Evolutionary conservation across 1,139 yeast genomes (phyloP).

Genomic region (Geotrichum armillariae): DNA sequence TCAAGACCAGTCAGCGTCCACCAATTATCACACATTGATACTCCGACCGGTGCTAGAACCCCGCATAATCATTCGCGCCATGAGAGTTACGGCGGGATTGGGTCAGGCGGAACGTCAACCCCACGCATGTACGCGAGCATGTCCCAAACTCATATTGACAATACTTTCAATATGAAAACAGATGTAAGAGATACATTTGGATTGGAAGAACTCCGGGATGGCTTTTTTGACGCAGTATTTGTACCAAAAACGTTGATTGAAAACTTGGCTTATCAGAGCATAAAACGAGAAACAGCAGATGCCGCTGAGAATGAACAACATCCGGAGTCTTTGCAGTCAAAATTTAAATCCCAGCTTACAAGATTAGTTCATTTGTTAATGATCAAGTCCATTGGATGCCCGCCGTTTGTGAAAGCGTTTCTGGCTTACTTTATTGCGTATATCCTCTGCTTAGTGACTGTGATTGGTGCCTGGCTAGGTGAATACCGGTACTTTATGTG

Average conservation of each 20-base stretch:
- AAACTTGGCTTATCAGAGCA: conserved; percentile 23
- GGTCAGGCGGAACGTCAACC: not conserved
- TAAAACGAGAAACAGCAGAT: conserved; percentile 11
- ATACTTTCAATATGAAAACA: conserved; percentile 1
- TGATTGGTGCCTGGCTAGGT: conserved; percentile 47
- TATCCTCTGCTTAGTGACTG: conserved; percentile 43
- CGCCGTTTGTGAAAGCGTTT: conserved; percentile 38
- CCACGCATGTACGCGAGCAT: not conserved
- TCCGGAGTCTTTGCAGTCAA: not conserved
- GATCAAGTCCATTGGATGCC: conserved; percentile 4
- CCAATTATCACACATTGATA: not conserved
- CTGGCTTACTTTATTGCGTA: conserved; percentile 45
- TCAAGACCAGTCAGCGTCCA: conserved; percentile 13
- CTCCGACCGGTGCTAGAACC: not conserved
- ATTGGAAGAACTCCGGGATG: conserved; percentile 48
- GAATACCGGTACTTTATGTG: conserved; percentile 42
- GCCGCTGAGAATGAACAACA: conserved; percentile 1
- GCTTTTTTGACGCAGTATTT: conserved; percentile 50
- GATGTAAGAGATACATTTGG: conserved; percentile 30
- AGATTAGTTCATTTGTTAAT: conserved; percentile 4
- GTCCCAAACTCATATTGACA: conserved; percentile 12
- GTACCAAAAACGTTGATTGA: conserved; percentile 37
- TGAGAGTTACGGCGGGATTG: not conserved
- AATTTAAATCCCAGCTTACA: not conserved
- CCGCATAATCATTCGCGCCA: conserved; percentile 12